These are phyloP conservation scores for Gymnopilus dilepis DNA, from an alignment of 768 basidiomycete genomes.

Conservation along the genomic window DNA sequence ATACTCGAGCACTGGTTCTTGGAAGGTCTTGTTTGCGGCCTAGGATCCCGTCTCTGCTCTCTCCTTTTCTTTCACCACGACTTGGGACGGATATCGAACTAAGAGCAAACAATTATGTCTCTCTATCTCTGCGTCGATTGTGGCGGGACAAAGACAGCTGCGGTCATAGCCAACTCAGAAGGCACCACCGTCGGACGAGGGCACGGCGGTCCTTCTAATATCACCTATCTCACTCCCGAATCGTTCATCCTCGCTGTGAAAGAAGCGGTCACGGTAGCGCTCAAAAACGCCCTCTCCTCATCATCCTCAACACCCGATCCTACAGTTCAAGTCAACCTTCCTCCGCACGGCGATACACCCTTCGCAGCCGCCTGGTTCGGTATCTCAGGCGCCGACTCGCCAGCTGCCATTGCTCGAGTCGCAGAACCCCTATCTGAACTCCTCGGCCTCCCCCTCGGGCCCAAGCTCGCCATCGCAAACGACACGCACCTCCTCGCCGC, in stretches of 20 bases:
- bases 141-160: conserved; percentile 88
- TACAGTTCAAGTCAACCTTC: too few relatives aligned
- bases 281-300: conserved; percentile 39
- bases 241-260: conserved; percentile 61
- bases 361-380: conserved; percentile 85
- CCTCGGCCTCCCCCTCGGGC: conserved; percentile 60
- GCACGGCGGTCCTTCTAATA: conserved; percentile 82
- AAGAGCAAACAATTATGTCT: too few relatives aligned
- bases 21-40: not conserved
- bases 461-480: conserved; percentile 69
- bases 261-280: conserved; percentile 51
- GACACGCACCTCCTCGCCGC: conserved; percentile 87
- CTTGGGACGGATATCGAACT: not conserved
- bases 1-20: conserved; percentile 9
- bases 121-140: conserved; percentile 86
- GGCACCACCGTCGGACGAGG: conserved; percentile 73
- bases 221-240: conserved; percentile 73
- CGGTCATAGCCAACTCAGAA: conserved; percentile 61
- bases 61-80: not conserved
- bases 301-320: conserved; percentile 4
- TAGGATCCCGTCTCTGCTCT: not conserved
- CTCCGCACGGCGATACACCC: conserved; percentile 26
- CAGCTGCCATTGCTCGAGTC: conserved; percentile 61
- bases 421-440: conserved; percentile 59
- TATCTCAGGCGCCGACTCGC: conserved; percentile 81